A percentile compares a stretch with the other conserved stretches of the same genome.
phyloP scores from a whole-genome alignment of 2,329 filamentous ascomycete genomes.

The Fusarium euwallaceae region DNA sequence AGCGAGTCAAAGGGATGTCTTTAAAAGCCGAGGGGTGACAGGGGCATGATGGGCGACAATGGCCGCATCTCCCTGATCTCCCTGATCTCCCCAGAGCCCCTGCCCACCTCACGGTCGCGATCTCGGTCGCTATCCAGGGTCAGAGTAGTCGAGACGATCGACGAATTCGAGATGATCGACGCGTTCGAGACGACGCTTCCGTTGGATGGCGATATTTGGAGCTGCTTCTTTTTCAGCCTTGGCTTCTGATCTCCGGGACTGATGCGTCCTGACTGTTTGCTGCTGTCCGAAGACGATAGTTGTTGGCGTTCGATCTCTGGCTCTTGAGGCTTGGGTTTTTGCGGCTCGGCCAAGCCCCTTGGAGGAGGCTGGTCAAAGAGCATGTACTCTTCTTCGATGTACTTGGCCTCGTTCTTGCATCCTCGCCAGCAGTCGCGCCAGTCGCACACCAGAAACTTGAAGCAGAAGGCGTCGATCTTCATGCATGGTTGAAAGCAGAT shows the following conservation, averaged over 20 bases:
- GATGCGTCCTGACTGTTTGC: slow-evolving; percentile 60
- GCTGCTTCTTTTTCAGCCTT: slow-evolving; percentile 59
- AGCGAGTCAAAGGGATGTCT: slow-evolving; percentile 17
- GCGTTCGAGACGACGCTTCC: slow-evolving; percentile 59
- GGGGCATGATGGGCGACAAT: slow-evolving; percentile 74
- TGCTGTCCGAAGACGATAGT: slow-evolving; percentile 74
- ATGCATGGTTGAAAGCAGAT: slow-evolving; percentile 98
- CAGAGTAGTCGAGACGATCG: slow-evolving; percentile 60
- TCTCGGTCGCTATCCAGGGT: slow-evolving; percentile 58
- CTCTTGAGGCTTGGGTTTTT: slow-evolving; percentile 45
- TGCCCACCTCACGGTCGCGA: slow-evolving; percentile 51
- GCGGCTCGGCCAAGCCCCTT: slow-evolving; percentile 58
- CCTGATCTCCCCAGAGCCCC: slow-evolving; percentile 57
- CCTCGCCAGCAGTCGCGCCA: slow-evolving; percentile 98
- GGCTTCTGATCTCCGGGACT: slow-evolving; percentile 40
- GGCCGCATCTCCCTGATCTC: slow-evolving; percentile 66
- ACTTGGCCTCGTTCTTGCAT: slow-evolving; percentile 89
- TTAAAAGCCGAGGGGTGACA: slow-evolving; percentile 73
- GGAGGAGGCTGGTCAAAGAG: slow-evolving; percentile 71
- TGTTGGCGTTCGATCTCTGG: slow-evolving; percentile 43
- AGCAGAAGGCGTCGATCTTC: slow-evolving; percentile 95
- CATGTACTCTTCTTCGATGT: slow-evolving; percentile 76
- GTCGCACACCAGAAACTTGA: slow-evolving; percentile 93
- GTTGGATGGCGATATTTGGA: slow-evolving; percentile 56
- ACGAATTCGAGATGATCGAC: slow-evolving; percentile 50